phyloP scores from a whole-genome alignment of 2,329 filamentous ascomycete species.

The Plectosphaerella plurivora region DNA sequence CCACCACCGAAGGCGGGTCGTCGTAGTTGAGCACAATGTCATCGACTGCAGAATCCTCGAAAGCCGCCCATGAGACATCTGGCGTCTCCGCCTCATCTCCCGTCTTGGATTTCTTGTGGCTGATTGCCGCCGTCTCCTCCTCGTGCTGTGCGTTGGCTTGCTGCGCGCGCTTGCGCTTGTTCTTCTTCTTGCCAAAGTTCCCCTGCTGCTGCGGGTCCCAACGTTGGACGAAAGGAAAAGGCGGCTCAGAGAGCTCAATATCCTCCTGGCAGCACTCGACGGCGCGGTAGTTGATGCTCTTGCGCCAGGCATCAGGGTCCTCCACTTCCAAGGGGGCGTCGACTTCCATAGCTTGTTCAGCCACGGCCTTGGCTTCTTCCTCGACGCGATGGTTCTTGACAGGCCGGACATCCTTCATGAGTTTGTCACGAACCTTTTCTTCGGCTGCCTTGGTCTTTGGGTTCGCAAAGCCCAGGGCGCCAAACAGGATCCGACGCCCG shows the following conservation, averaged over 20 bases:
- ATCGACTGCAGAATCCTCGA: conserved; percentile 13
- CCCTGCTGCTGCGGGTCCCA: conserved; percentile 75
- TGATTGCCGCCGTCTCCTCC: conserved; percentile 4
- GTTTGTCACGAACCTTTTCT: conserved; percentile 52
- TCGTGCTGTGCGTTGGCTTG: conserved; percentile 12
- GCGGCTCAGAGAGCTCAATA: conserved; percentile 66
- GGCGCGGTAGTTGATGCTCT: conserved; percentile 69
- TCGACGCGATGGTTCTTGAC: conserved; percentile 20
- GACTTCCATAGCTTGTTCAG: conserved; percentile 4
- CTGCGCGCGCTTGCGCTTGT: conserved; percentile 46
- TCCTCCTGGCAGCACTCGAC: conserved; percentile 79
- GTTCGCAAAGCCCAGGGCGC: conserved; percentile 63
- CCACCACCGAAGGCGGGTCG: conserved; percentile 24
- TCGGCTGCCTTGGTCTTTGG: conserved; percentile 68
- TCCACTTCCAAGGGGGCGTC: conserved; percentile 25
- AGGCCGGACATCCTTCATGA: conserved; percentile 51
- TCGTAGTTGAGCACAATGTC: conserved; percentile 36
- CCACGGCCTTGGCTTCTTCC: conserved; percentile 4
- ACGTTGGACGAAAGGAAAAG: conserved; percentile 84
- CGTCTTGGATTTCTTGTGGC: conserved; percentile 6
- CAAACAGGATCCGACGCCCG: conserved; percentile 65
- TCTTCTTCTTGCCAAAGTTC: conserved; percentile 24
- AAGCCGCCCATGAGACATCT: conserved; percentile 23
- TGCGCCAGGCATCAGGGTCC: conserved; percentile 64
- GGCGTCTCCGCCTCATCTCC: conserved; percentile 34